Evolutionary conservation across 176 grass and related monocot species (phyloP).

Genomic region (Stipa capillata): DNA sequence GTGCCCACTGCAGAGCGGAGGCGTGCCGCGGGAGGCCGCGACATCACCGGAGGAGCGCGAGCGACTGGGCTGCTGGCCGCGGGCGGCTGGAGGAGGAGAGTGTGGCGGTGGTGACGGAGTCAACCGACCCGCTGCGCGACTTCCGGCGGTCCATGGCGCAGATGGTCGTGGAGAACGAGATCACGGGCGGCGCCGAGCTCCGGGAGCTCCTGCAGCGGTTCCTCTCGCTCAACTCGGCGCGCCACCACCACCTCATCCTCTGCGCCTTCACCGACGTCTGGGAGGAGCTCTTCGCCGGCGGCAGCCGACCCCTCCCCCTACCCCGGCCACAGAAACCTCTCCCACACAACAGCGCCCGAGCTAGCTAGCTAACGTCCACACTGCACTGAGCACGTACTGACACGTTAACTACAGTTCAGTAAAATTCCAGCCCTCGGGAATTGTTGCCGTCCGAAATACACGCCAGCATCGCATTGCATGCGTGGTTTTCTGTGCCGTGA

Average conservation of each 20-base stretch:
- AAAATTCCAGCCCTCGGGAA: conserved; percentile 6
- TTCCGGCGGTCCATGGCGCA: conserved; percentile 90
- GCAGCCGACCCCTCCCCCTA: not conserved
- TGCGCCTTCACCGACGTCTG: conserved; percentile 82
- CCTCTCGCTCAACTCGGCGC: conserved; percentile 66
- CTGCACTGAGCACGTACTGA: not conserved
- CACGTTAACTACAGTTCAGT: conserved; percentile 16
- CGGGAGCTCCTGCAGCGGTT: conserved; percentile 67
- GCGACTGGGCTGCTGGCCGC: conserved; percentile 14
- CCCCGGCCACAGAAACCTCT: not conserved
- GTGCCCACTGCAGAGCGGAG: not conserved
- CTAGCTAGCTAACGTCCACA: not conserved
- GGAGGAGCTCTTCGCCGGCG: conserved; percentile 65
- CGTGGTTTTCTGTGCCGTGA: conserved; percentile 12
- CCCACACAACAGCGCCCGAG: not conserved
- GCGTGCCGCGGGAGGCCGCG: not conserved
- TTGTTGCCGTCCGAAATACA: conserved; percentile 6
- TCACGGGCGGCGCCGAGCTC: conserved; percentile 56
- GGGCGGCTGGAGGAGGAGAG: conserved; percentile 47
- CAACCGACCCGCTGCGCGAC: conserved; percentile 65
- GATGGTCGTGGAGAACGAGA: conserved; percentile 87
- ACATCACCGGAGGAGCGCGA: not conserved
- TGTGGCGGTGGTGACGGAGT: conserved; percentile 81
- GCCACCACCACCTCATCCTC: conserved; percentile 77
- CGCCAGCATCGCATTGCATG: not conserved